Evolutionary conservation across 2,329 filamentous ascomycete genomes (phyloP), one percentile per base, ranked within the genome.

Genomic region (Leptodontidium sp.): DNA sequence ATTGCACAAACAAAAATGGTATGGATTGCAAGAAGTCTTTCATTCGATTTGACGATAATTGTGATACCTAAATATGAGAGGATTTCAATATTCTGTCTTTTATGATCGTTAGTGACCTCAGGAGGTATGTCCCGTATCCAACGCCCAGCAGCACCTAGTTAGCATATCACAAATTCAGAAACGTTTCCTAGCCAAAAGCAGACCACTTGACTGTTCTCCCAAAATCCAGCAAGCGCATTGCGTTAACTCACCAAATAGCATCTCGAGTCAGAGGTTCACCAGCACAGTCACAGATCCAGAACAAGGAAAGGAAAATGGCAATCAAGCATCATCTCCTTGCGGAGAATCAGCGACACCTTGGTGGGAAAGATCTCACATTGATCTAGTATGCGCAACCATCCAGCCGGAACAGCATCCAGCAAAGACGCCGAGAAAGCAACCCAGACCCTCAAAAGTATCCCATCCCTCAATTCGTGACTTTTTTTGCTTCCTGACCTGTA

Each of bases 271-370:
- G 66, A 68, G 66, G n/a, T 62, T 66, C 65, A 68, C 49, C 58
- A 65, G 69, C 65, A 71, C 40, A 61, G 49, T 66, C 58, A 69
- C 40, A 12, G 24, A 55, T 65, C 50, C 21, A 52, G 26, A 65
- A 65, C 55, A 29, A 52, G 26, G 65, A 65, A 70, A 73, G 70
- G 76, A 80, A 81, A 83, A 86, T 97, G 93, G 93, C 93, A 89
- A 94, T 97, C 93, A 93, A 97, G 93, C 93, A 80, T 96, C 89
- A 87, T 93, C 90, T 84, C 85, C 84, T 59, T 29, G 38, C 81
- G 81, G 83, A 88, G 90, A 93, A 86, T 95, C 91, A 82, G 93
- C 93, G 93, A 97, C 93, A 97, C 93, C 93, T 94, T 87, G 85
- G 85, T 85, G 82, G 81, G 82, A 81, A 82, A 86, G 84, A 86